Evolutionary conservation across 371 early-diverging fungal species (phyloP), one percentile per base, ranked within the genome.

Genomic region (Apophysomyces variabilis): DNA sequence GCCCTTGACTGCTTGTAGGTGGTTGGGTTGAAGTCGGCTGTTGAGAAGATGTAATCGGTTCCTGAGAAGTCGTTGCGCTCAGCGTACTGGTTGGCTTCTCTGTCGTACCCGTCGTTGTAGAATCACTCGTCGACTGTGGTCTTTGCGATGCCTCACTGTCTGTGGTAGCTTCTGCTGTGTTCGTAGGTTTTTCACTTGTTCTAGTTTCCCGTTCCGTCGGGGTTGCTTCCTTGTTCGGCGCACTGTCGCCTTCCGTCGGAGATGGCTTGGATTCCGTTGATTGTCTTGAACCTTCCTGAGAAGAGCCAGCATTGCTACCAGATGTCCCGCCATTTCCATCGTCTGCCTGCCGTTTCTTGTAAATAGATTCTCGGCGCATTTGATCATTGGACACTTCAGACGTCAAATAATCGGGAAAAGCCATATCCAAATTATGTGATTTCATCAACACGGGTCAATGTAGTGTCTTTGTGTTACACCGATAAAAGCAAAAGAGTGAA

Each of bases 171-270:
- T 21, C 32, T 46, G 16, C 50, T 5, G 66, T 41, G 11, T 61
- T 50, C 5, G 61, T 54, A 9, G 54, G 18, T 54, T 32, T 38
- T 11, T 44, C 36, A 36, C 44, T 16, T 61, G 61, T 36, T 14
- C 46, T 44, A 8, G 44, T 39, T 37, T 46, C 58, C 41, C 32
- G 61, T 47, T 11, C 63, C n/a, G 57, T 41, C 58, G 57, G 41
- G 38, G 63, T 63, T 44, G 68, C 38, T 43, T 62, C 58, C n/a
- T 8, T 57, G 4, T 57, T 58, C 35, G 61, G 57, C 41, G 62
- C 38, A 13, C 61, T 60, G 44, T 41, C 54, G 32, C 16, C 39
- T 58, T 35, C 44, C 38, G 62, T 46, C 58, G 58, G 39, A 47
- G 57, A 47, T 58, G 50, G 47, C 4, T 62, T 41, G 26, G 69